A percentile compares a stretch with the other conserved stretches of the same genome.
Conservation (phyloP, 257 asterid species). For the Haberlea rhodopensis region DNA sequence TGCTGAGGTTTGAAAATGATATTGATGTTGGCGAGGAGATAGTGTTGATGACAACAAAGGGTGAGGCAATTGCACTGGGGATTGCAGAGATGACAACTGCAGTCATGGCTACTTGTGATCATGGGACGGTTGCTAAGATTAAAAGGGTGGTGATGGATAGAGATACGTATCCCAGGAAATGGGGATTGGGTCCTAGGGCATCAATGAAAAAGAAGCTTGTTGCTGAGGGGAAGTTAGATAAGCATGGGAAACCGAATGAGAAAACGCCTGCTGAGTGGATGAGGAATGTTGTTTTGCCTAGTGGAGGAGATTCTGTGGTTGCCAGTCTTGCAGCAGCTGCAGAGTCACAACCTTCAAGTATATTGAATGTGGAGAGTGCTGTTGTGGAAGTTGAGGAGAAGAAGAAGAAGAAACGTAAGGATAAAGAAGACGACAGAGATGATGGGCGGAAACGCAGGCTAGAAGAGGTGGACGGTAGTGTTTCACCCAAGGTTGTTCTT, state of each 20-base stretch:
- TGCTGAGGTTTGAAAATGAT: constrained; percentile 90
- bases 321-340: constrained; percentile 70
- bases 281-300: constrained; percentile 75
- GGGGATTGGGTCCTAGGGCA: constrained; percentile 97
- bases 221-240: constrained; percentile 85
- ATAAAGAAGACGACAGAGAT: constrained; percentile 39
- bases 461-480: constrained; percentile 47
- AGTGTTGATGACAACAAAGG: constrained; percentile 89
- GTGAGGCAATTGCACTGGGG: constrained; percentile 89
- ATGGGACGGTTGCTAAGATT: constrained; percentile 89
- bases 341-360: constrained; percentile 25
- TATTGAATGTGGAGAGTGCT: constrained; percentile 36
- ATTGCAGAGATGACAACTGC: constrained; percentile 97
- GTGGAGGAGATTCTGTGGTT: constrained; percentile 67
- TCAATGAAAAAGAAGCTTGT: constrained; percentile 85
- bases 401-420: constrained; percentile 39
- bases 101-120: constrained; percentile 94
- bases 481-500: constrained; percentile 38
- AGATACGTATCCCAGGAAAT: constrained; percentile 94
- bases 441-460: constrained; percentile 58
- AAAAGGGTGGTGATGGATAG: constrained; percentile 99
- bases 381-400: constrained; percentile 43
- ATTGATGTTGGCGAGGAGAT: constrained; percentile 81
- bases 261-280: constrained; percentile 76
- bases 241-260: constrained; percentile 77